A percentile compares a stretch with the other conserved stretches of the same genome.
phyloP scores from a whole-genome alignment of 2,329 filamentous ascomycete species.

The Juglanconis oblonga region DNA sequence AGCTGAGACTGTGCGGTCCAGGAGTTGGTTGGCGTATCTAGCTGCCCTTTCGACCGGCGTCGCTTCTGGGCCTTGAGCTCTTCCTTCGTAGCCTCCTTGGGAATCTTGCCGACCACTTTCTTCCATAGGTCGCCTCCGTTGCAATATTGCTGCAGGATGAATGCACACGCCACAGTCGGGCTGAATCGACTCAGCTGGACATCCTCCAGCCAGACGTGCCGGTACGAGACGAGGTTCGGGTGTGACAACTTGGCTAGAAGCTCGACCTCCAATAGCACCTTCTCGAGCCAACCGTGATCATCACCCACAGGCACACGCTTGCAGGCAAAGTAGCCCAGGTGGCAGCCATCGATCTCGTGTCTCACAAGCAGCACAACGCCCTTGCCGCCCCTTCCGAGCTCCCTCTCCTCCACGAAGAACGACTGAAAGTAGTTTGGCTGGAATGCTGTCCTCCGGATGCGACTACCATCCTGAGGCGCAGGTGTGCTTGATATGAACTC shows the following conservation, averaged over 20 bases:
- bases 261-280: slow-evolving; percentile 89
- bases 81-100: slow-evolving; percentile 69
- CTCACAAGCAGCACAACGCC: slow-evolving; percentile 92
- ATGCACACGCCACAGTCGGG: slow-evolving; percentile 88
- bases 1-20: slow-evolving; percentile 40
- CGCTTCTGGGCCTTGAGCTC: slow-evolving; percentile 86
- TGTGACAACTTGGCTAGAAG: slow-evolving; percentile 88
- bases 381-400: slow-evolving; percentile 86
- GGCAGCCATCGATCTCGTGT: slow-evolving; percentile 86
- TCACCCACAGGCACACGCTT: slow-evolving; percentile 95
- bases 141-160: slow-evolving; percentile 97
- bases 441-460: slow-evolving; percentile 84
- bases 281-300: slow-evolving; percentile 92
- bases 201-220: slow-evolving; percentile 96
- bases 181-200: slow-evolving; percentile 80
- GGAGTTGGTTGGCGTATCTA: slow-evolving; percentile 58
- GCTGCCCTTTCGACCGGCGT: slow-evolving; percentile 73
- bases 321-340: slow-evolving; percentile 88
- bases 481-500: slow-evolving; percentile 56
- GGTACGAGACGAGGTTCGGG: slow-evolving; percentile 92
- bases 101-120: slow-evolving; percentile 71
- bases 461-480: slow-evolving; percentile 50
- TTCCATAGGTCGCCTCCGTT: slow-evolving; percentile 88
- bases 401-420: slow-evolving; percentile 87
- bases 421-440: slow-evolving; percentile 88